Evolutionary conservation across 768 basidiomycete genomes (phyloP).

Genomic region (Mycena sanguinolenta): DNA sequence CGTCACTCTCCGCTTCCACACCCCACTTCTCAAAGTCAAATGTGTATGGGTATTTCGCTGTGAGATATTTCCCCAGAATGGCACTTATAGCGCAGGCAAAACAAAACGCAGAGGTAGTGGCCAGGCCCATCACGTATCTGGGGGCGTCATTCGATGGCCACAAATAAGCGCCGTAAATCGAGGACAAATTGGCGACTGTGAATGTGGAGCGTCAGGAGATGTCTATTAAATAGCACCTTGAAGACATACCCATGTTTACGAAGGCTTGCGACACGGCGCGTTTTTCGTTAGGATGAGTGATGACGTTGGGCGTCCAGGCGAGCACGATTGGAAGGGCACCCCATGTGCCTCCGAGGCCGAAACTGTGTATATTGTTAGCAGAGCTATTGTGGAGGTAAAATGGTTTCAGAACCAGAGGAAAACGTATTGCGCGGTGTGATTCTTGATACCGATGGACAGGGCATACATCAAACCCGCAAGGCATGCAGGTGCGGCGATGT

Average conservation of each 20-base stretch:
- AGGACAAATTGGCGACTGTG: slow-evolving; percentile 32
- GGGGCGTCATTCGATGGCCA: slow-evolving; percentile 31
- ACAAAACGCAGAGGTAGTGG: slow-evolving; percentile 31
- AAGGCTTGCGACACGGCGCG: slow-evolving; percentile 29
- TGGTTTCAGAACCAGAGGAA: slow-evolving; percentile 29
- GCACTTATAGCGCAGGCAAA: slow-evolving; percentile 30
- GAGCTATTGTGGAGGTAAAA: slow-evolving; percentile 8
- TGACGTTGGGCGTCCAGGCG: slow-evolving; percentile 30
- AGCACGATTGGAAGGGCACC: slow-evolving; percentile 32
- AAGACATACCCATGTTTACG: slow-evolving; percentile 33
- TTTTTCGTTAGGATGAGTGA: slow-evolving; percentile 32
- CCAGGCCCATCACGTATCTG: slow-evolving; percentile 31
- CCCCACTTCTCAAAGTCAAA: slow-evolving; percentile 33
- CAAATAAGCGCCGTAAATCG: slow-evolving; percentile 32
- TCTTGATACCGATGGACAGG: slow-evolving; percentile 32
- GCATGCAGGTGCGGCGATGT: slow-evolving; percentile 29
- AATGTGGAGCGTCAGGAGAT: slow-evolving; percentile 20
- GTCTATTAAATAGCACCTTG: no score
- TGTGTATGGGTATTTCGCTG: slow-evolving; percentile 27
- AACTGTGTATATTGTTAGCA: slow-evolving; percentile 24
- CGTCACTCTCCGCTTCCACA: slow-evolving; percentile 25
- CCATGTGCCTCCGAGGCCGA: slow-evolving; percentile 32
- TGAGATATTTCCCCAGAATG: slow-evolving; percentile 29
- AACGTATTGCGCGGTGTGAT: slow-evolving; percentile 32
- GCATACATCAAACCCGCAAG: slow-evolving; percentile 32